A percentile compares a stretch with the other conserved stretches of the same genome.
phyloP scores from a whole-genome alignment of 345 rosid genomes.

The Atalantia buxifolia region DNA sequence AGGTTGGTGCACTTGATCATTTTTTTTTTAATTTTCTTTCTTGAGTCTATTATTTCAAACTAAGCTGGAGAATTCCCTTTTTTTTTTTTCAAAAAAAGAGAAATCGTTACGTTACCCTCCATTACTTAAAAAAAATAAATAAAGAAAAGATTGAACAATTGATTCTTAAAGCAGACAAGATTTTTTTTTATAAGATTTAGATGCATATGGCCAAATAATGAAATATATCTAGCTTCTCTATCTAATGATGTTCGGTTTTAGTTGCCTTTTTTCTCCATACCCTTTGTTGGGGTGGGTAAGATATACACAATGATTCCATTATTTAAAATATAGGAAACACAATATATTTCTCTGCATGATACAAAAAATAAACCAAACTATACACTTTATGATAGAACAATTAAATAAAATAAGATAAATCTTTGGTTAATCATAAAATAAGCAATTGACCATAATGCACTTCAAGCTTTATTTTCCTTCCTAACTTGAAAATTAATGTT shows the following conservation, averaged over 20 bases:
- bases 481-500: neutral
- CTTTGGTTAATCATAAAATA: neutral
- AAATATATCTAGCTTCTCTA: neutral
- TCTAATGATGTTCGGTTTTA: neutral
- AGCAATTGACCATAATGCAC: neutral
- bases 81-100: neutral
- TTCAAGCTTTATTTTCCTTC: neutral
- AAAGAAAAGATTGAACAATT: neutral
- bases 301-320: neutral
- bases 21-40: neutral
- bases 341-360: neutral
- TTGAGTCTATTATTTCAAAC: neutral
- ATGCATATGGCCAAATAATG: constrained; percentile 1
- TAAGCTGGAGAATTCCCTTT: neutral
- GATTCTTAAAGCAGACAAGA: neutral
- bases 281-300: neutral
- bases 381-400: neutral
- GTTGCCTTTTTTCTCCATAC: neutral
- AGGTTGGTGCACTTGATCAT: neutral
- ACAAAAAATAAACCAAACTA: neutral
- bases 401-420: neutral
- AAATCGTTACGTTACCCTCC: neutral
- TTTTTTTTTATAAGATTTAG: neutral
- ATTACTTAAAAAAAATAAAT: too few relatives aligned
- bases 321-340: neutral